Base-by-base conservation (phyloP, 169 alveolate species). In the Cryptosporidium muris region DNA sequence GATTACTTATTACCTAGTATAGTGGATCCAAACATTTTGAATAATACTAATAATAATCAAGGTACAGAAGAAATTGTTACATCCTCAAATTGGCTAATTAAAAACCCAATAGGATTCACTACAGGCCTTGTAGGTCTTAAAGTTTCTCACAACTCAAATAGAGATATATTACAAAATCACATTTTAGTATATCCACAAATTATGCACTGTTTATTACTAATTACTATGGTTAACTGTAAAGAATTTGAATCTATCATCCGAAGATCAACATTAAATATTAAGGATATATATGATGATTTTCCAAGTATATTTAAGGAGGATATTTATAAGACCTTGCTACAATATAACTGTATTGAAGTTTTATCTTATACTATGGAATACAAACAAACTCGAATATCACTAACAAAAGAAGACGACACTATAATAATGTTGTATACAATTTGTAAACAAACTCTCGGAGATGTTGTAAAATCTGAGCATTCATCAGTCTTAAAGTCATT, bases 141-240 rank as follows among this genome's bases (percentile, higher is more conserved):
- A 54, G 63, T 67, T 7, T 38, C 54, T 2, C 82, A 67, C 16
- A 52, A 34, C 51, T 67, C 82, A 37, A 67, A 67, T 54, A 25
- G 66, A 51, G 42, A 54, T 38, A 43, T 67, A 54, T 53, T 67
- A 1, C 51, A 67, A 42, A 51, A 54, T 2, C 14, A 51, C 54
- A 54, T 67, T 2, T 37, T 67, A 25, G 43, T 42, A 52, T 67
- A 67, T 67, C 82, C 82, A 67, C 82, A 67, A 52, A 67, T 67
- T 38, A 25, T 67, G 9, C 82, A 67, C 34, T 67, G 82, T 9
- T 14, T 67, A 12, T 67, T 67, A 52, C 63, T 67, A 34, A 37
- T 67, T 1, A 52, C 54, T 51, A 14, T 67, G 14, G 54, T 65
- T 12, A 67, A 67, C 25, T 40, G 14, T 67, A 47, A 48, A 53